Percentiles rank a stretch among this genome's conserved stretches.
Conservation (phyloP, 2,329 filamentous ascomycete genomes). For the Phialemonium atrogriseum region DNA sequence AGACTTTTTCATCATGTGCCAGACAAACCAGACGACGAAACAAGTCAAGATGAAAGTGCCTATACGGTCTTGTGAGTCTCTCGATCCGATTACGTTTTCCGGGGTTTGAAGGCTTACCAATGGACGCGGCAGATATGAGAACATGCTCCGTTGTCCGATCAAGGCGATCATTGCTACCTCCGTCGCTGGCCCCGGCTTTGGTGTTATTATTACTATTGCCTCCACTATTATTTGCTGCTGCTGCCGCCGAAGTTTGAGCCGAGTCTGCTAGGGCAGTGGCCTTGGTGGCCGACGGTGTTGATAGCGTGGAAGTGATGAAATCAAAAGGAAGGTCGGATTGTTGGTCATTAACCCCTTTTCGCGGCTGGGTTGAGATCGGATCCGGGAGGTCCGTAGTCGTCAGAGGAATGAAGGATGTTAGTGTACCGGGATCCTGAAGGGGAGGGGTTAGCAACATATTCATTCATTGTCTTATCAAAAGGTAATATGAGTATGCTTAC, state of each 20-base stretch:
- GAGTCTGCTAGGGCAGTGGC: conserved; percentile 2
- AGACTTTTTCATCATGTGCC: conserved; percentile 27
- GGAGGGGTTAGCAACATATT: no score
- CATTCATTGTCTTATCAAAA: no score
- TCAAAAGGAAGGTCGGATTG: no score
- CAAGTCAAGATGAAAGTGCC: conserved; percentile 36
- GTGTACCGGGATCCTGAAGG: no score
- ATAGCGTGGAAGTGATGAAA: not conserved
- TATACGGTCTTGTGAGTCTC: no score
- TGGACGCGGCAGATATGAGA: conserved; percentile 24
- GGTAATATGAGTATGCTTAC: conserved; percentile 2
- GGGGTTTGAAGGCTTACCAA: no score
- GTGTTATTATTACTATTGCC: conserved; percentile 4
- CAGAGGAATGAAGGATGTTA: conserved; percentile 8
- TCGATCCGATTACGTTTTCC: no score
- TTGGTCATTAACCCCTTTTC: conserved; percentile 5
- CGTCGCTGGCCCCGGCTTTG: conserved; percentile 5
- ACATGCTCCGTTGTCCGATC: conserved; percentile 18
- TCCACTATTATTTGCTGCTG: not conserved
- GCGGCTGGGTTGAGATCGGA: conserved; percentile 3
- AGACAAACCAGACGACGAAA: conserved; percentile 36
- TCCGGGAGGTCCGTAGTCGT: conserved; percentile 6
- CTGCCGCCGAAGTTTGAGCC: conserved; percentile 1
- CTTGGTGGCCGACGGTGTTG: conserved; percentile 1
- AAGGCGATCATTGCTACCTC: conserved; percentile 8